phyloP scores from a whole-genome alignment of 2,329 filamentous ascomycete species.

The Alternaria longipes region DNA sequence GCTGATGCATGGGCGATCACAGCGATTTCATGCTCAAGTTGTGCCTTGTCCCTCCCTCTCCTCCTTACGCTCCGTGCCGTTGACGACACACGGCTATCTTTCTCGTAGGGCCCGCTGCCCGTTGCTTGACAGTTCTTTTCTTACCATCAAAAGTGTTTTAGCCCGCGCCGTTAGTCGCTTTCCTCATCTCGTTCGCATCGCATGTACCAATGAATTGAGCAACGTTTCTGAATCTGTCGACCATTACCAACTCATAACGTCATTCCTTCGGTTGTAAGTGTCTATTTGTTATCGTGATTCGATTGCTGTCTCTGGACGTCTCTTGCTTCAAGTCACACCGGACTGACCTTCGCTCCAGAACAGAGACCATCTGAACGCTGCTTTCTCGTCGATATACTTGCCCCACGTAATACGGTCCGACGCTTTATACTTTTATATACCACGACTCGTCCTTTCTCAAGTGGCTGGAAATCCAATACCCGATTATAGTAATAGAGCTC shows the following conservation, averaged over 20 bases:
- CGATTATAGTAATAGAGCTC: background rate
- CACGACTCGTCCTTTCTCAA: background rate
- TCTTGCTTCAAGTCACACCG: background rate
- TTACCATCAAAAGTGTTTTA: conserved; percentile 21
- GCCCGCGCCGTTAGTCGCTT: conserved; percentile 23
- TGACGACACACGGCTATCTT: conserved; percentile 35
- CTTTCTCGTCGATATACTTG: background rate
- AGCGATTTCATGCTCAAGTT: conserved; percentile 43
- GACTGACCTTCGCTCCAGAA: conserved; percentile 18
- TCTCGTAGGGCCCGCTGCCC: conserved; percentile 24
- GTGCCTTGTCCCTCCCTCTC: conserved; percentile 33
- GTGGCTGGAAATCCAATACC: background rate
- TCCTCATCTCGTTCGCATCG: conserved; percentile 13
- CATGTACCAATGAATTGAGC: conserved; percentile 11
- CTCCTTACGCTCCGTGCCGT: conserved; percentile 40
- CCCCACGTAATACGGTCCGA: conserved; percentile 11
- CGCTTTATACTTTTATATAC: conserved; percentile 1
- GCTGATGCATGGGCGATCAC: conserved; percentile 45
- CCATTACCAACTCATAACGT: background rate
- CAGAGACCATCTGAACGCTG: conserved; percentile 2
- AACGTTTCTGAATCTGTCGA: conserved; percentile 2
- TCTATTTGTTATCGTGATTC: background rate
- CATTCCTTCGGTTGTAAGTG: conserved; percentile 23
- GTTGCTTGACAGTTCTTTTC: conserved; percentile 19
- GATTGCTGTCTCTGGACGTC: background rate